Evolutionary conservation across 176 grass and related monocot species (phyloP), one percentile per base, ranked within the genome.

Genomic region (Microstegium vimineum): DNA sequence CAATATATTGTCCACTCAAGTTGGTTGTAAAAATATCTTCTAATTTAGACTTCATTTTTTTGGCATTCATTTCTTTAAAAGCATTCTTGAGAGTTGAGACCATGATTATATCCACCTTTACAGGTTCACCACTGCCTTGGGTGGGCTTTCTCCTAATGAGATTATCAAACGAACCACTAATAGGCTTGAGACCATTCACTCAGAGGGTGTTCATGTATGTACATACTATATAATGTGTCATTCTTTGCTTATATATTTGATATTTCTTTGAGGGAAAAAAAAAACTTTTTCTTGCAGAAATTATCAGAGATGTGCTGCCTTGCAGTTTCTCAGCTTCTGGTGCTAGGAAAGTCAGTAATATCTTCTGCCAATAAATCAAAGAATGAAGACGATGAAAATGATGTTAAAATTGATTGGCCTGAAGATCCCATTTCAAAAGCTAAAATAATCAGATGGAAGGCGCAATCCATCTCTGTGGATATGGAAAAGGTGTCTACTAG

Each of bases 191-290:
- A 93, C 79, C 37, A 89, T 95, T 86, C 93, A 99, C 70, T 99
- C 96, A 20, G 93, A 99, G 83, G 93, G 96, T 77, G 87, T 99
- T 81, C 96, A 99, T 90, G 93, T 99, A 90, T 74, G 86, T 83
- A 66, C 83, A 84, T 86, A 18, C n/a, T 67, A 37, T 61, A 22
- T 62, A 35, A n/a, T 74, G 37, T 69, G 10, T 84, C 36, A n/a
- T 60, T 74, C 26, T 35, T 77, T 82, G 32, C 56, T 33, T 30
- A 28, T 90, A 59, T 38, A 85, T 71, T 85, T 25, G 6, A 69
- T 32, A 42, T 83, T 81, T 64, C 46, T 80, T 28, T 81, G 35
- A 84, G 11, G 63, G 66, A 12, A 22, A 75, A 71, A n/a, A n/a
- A 57, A 71, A 22, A 59, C 6, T 86, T 1, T 3, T 1, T 84